A percentile compares a stretch with the other conserved stretches of the same genome.
These are phyloP conservation scores for Fusarium robinianum DNA, from an alignment of 2,329 filamentous ascomycete genomes.

Conservation along the genomic window DNA sequence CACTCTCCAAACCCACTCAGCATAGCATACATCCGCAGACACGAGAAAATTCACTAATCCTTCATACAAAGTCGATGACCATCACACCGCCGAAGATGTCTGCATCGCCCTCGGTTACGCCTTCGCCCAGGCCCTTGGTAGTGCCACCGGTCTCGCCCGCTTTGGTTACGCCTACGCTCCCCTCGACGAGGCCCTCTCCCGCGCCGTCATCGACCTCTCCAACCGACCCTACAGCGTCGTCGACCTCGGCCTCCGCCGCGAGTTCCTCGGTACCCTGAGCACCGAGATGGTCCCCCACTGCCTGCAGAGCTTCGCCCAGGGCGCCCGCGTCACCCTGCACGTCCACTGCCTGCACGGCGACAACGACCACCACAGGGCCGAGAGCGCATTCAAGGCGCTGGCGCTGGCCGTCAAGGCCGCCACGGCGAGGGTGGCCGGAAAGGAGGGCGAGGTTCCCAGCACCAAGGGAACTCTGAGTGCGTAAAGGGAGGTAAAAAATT, in stretches of 20 bases:
- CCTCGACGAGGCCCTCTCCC: slow-evolving; percentile 91
- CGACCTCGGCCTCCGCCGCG: slow-evolving; percentile 81
- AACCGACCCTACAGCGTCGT: slow-evolving; percentile 87
- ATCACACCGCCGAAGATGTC: slow-evolving; percentile 96
- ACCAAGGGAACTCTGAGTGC: slow-evolving; percentile 88
- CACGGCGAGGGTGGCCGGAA: slow-evolving; percentile 72
- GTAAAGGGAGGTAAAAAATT: slow-evolving; percentile 40
- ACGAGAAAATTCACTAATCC: slow-evolving; percentile 12
- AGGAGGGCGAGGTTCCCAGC: slow-evolving; percentile 91
- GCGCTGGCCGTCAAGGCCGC: slow-evolving; percentile 84
- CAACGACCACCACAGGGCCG: slow-evolving; percentile 95
- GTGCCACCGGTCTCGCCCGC: slow-evolving; percentile 78
- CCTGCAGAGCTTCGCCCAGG: slow-evolving; percentile 90
- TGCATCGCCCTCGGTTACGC: slow-evolving; percentile 88
- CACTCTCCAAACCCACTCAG: background rate
- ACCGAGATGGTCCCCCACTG: slow-evolving; percentile 98
- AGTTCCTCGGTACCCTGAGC: slow-evolving; percentile 92
- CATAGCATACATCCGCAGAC: background rate
- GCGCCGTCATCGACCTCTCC: slow-evolving; percentile 92
- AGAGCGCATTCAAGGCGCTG: slow-evolving; percentile 96
- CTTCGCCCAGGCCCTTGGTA: slow-evolving; percentile 79
- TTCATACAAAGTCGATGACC: slow-evolving; percentile 77
- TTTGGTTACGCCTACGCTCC: slow-evolving; percentile 93
- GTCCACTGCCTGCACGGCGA: slow-evolving; percentile 88
- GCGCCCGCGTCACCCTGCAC: slow-evolving; percentile 88